A percentile compares a stretch with the other conserved stretches of the same genome.
phyloP scores from a whole-genome alignment of 2,329 filamentous ascomycete species.

The Cordyceps fumosorosea region DNA sequence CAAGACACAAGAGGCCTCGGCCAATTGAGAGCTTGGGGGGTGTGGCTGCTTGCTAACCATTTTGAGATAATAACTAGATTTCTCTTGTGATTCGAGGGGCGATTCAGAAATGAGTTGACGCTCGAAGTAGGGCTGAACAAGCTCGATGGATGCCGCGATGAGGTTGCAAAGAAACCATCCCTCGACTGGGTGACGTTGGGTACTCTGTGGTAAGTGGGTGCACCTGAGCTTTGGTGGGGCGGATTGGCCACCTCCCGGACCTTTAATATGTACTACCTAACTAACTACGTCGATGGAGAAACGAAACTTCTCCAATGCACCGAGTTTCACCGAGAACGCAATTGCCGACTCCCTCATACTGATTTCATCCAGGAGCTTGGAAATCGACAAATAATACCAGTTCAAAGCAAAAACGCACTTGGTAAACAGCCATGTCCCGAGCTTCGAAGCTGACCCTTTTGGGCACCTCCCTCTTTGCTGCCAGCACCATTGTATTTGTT shows the following conservation, averaged over 20 bases:
- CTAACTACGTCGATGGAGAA: not conserved
- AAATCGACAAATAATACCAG: not conserved
- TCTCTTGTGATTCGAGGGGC: not conserved
- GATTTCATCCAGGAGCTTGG: not conserved
- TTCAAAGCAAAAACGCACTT: not conserved
- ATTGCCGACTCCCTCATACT: not conserved
- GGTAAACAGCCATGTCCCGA: constrained; percentile 62
- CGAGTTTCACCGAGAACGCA: not conserved
- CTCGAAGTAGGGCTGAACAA: not conserved
- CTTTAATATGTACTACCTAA: too few relatives aligned
- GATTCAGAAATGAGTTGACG: not conserved
- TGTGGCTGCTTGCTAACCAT: constrained; percentile 1
- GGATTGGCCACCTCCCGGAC: not conserved
- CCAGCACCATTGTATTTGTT: constrained; percentile 73
- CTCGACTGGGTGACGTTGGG: not conserved
- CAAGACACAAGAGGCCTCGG: not conserved
- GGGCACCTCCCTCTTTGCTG: constrained; percentile 68
- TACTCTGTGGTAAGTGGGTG: not conserved
- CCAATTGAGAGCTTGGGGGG: not conserved
- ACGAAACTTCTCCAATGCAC: not conserved
- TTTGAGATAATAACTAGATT: not conserved
- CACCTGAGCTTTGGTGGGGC: constrained; percentile 11
- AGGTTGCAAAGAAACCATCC: not conserved
- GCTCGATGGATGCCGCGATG: not conserved
- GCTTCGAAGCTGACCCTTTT: constrained; percentile 81